Evolutionary conservation across 148 eudicot species (phyloP), one percentile per base, ranked within the genome.

Genomic region (Chenopodium suecicum): DNA sequence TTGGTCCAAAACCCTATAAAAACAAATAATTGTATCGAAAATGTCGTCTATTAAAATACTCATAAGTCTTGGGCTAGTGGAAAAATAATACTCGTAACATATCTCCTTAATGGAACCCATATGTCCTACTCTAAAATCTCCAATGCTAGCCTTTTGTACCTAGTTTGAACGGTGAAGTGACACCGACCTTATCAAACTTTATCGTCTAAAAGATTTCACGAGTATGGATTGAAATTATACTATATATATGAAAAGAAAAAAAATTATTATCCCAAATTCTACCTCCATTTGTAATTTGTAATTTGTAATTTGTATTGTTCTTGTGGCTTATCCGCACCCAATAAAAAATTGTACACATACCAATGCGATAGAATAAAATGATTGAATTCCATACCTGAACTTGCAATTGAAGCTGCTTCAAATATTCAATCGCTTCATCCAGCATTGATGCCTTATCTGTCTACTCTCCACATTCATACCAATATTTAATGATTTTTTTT

Each of bases 371-470:
- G 13, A 16, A 17, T 56, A 66, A 11, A 3, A 27, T 4, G 17
- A 74, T 12, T 23, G 62, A 27, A 52, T 14, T 9, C 22, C 58
- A 56, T 82, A 91, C 98, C 91, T 95, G 98, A 16, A 95, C 98
- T 83, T 92, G 98, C 81, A 95, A 89, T 86, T 95, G 97, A 79
- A 95, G 98, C 87, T 95, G 97, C 91, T 95, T 93, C 74, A 95
- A 89, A 72, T 95, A 95, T 80, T 95, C 97, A 85, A 95, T 93
- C 70, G 97, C 98, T 88, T 95, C 97, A 87, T 95, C 98, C 12
- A 95, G 88, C 98, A 95, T 95, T 14, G 98, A 95, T 62, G 98
- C 98, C 83, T 95, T 95, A 83, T 95, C 97, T 11, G 98, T 93
- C 98, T 95, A 52, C 81, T 48, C 86, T 73, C 83, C 76, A 25